Base-by-base conservation (phyloP, 2,329 filamentous ascomycete genomes). In the Ophiocordyceps camponoti-saundersi region DNA sequence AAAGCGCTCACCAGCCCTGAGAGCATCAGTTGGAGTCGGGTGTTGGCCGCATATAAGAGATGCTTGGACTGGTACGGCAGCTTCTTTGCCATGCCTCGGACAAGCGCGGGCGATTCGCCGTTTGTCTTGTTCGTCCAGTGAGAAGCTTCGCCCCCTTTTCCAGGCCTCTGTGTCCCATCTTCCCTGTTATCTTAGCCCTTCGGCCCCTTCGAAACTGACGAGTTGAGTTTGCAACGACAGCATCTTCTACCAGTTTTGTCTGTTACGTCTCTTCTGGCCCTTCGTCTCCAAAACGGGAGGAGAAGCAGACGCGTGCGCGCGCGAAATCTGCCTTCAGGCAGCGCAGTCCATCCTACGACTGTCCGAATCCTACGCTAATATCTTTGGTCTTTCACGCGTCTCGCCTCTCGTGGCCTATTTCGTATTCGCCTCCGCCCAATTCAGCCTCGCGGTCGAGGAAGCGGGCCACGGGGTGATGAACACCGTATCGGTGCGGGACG, bases 241-340 rank as follows among this genome's bases (percentile, higher is more conserved):
- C 34, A 53, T 53, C 48, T 53, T 51, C 44, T 53, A 52, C 20
- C 51, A 53, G 11, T 53, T 50, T 34, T 51, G 48, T 30, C 40
- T 53, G 1, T 44, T 52, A 11, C 51, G 49, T 36, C 44, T 46
- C 6, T 52, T 52, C 40, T 23, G 49, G 21, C 52, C 51, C 1
- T 48, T 51, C 20, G 39, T 46, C 22, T 39, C 45, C 36, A 13
- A 23, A 16, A 10, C 18, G 5, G 15, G 44, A 12, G 22, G 13
- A 3, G 44, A 41, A 3, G 22, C 23, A 7, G 46, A 50, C n/a
- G 30, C 48, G 13, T 43, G 41, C 32, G 46, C 52, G 8, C 44
- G 39, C 7, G 44, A 48, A 29, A 47, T 51, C 20, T 51, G 44
- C n/a, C 21, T 42, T 2, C 46, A 51, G 42, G 45, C 49, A 20